These are phyloP conservation scores for Ascochyta fabae DNA, from an alignment of 2,329 filamentous ascomycete genomes.

Conservation along the genomic window DNA sequence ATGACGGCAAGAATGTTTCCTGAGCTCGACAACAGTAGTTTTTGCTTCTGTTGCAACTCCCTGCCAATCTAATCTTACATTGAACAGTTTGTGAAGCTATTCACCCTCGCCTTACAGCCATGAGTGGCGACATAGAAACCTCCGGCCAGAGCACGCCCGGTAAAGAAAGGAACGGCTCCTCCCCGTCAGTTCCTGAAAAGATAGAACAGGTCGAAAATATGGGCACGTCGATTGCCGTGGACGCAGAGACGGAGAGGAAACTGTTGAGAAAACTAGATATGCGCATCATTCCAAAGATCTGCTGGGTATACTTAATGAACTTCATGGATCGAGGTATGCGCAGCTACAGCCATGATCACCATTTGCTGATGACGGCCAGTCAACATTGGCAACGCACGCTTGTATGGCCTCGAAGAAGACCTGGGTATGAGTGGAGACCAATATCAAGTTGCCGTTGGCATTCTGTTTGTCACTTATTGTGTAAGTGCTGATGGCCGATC, in stretches of 20 bases:
- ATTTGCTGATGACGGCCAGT: slow-evolving; percentile 9
- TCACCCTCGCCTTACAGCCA: background rate
- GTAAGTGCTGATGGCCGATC: slow-evolving; percentile 15
- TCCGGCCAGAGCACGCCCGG: slow-evolving; percentile 8
- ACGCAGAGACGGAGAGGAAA: slow-evolving; percentile 54
- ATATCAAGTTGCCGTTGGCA: slow-evolving; percentile 33
- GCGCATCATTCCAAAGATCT: slow-evolving; percentile 60
- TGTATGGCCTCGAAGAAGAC: slow-evolving; percentile 27
- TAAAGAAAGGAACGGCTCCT: slow-evolving; percentile 15
- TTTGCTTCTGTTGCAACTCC: background rate
- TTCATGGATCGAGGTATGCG: slow-evolving; percentile 56
- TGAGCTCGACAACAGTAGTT: background rate
- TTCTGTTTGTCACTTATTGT: slow-evolving; percentile 35
- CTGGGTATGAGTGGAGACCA: slow-evolving; percentile 29
- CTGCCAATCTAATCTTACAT: background rate
- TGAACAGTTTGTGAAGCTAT: background rate
- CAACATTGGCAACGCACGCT: slow-evolving; percentile 52
- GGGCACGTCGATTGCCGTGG: slow-evolving; percentile 35
- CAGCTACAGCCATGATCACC: background rate
- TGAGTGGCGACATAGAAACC: slow-evolving; percentile 3
- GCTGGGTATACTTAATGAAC: slow-evolving; percentile 59
- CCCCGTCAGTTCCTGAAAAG: slow-evolving; percentile 21
- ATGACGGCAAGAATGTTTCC: background rate
- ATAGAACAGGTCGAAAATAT: slow-evolving; percentile 22
- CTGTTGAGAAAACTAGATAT: slow-evolving; percentile 58